Percentiles rank a stretch among this genome's conserved stretches.
Evolutionary conservation across 768 basidiomycete genomes (phyloP).

Genomic region (Phylloporus scabripes): DNA sequence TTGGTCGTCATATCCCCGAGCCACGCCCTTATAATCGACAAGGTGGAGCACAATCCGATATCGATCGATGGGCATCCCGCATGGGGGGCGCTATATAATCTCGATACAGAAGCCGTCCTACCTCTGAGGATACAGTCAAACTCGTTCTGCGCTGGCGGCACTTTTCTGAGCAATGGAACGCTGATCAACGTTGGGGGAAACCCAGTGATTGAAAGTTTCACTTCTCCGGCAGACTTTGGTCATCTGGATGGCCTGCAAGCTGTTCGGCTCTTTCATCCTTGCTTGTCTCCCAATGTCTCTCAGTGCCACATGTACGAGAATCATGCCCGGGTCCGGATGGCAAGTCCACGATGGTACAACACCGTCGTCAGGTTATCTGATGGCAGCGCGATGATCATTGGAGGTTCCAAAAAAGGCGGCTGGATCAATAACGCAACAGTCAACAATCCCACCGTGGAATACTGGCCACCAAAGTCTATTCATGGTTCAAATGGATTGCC

Average conservation of each 20-base stretch:
- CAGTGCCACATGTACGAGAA: slow-evolving; percentile 63
- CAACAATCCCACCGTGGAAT: slow-evolving; percentile 80
- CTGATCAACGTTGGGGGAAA: slow-evolving; percentile 79
- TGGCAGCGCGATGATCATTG: slow-evolving; percentile 80
- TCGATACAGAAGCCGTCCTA: slow-evolving; percentile 54
- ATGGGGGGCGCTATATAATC: slow-evolving; percentile 73
- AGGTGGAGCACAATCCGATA: slow-evolving; percentile 81
- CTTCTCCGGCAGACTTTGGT: slow-evolving; percentile 68
- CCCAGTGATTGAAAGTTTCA: slow-evolving; percentile 60
- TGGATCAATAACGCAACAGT: slow-evolving; percentile 82
- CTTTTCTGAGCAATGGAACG: slow-evolving; percentile 72
- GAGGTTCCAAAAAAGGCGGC: slow-evolving; percentile 75
- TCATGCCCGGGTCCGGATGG: slow-evolving; percentile 60
- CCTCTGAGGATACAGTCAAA: slow-evolving; percentile 68
- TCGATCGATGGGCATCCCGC: slow-evolving; percentile 71
- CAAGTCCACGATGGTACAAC: slow-evolving; percentile 77
- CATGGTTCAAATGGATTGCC: slow-evolving; percentile 63
- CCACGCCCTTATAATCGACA: slow-evolving; percentile 73
- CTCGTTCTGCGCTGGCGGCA: slow-evolving; percentile 83
- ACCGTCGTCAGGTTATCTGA: slow-evolving; percentile 65
- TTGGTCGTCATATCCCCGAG: slow-evolving; percentile 59
- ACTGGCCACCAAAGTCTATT: slow-evolving; percentile 74
- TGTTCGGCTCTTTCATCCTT: slow-evolving; percentile 67
- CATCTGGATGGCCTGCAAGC: slow-evolving; percentile 70
- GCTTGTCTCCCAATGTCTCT: slow-evolving; percentile 41